Base-by-base conservation (phyloP, 768 basidiomycete genomes). In the Amylocystis lapponica region DNA sequence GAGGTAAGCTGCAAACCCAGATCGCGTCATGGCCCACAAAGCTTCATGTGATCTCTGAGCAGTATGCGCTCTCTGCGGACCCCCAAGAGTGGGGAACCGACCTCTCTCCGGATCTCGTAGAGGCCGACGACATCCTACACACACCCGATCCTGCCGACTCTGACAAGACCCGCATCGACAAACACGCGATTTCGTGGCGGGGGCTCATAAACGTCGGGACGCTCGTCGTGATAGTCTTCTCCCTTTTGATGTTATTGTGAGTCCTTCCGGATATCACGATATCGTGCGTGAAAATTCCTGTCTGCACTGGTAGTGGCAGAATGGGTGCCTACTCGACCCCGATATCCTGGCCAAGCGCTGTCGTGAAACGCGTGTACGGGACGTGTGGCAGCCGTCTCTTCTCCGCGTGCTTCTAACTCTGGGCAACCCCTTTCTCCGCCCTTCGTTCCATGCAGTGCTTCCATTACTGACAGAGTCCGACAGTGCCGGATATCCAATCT, bases 191-290 rank as follows among this genome's bases (percentile, higher is more conserved):
- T 39, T 54, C 57, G 2, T 64, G 48, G 49, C 51, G 72, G 52
- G 73, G 71, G 5, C 50, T 71, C 54, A 54, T 58, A 11, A 74
- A 75, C 54, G 61, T 66, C n/a, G 59, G 69, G n/a, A 63, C 66
- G 14, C 57, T 75, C 22, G 16, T 56, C 27, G 16, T 70, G 41
- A 31, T 65, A 38, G 36, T 66, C 36, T 55, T 68, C 20, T 62
- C 57, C 19, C 21, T 52, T 39, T 40, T 64, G 14, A 50, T 48
- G 11, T 46, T 60, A 16, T 61, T 65, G 61, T 62, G 47, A 56
- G 60, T 59, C 1, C 17, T n/a, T 25, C 4, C 35, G 35, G 20
- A 19, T n/a, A 30, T 30, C 29, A 30, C 29, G 9, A 9, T 9
- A 14, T 17, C 9, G 34, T 9, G 11, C 8, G 34, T 36, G 34